These are phyloP conservation scores for Ogataea nitratoaversa DNA, from an alignment of 805 yeast genomes.

Conservation along the genomic window DNA sequence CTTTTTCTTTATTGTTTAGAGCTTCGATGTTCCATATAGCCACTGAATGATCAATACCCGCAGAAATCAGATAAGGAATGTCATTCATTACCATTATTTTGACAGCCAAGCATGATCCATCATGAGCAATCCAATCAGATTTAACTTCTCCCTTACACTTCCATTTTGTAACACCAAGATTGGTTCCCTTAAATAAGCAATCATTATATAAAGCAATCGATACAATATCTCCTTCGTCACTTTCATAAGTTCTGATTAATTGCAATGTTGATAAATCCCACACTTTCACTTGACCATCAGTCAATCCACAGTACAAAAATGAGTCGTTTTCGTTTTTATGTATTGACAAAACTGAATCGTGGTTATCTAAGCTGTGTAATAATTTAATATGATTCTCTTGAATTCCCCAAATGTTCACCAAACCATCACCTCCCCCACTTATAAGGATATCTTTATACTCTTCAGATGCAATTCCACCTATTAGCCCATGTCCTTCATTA, in stretches of 20 bases:
- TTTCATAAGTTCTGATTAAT: constrained; percentile 41
- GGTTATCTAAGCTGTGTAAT: constrained; percentile 49
- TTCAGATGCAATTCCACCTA: constrained; percentile 25
- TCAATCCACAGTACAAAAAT: constrained; percentile 78
- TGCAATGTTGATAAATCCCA: constrained; percentile 89
- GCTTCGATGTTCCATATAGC: constrained; percentile 63
- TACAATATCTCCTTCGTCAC: constrained; percentile 49
- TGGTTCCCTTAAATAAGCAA: constrained; percentile 61
- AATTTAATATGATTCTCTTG: constrained; percentile 20
- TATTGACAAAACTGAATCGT: constrained; percentile 69
- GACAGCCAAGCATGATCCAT: constrained; percentile 56
- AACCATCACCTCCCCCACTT: constrained; percentile 90
- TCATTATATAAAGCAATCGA: constrained; percentile 54
- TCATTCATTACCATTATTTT: constrained; percentile 40
- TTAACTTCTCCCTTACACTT: constrained; percentile 42
- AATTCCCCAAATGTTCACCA: constrained; percentile 74
- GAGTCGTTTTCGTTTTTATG: constrained; percentile 54
- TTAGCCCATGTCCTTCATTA: constrained; percentile 15
- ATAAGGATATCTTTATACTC: constrained; percentile 39
- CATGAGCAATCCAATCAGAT: constrained; percentile 48
- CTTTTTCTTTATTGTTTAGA: constrained; percentile 11
- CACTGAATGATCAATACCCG: constrained; percentile 66
- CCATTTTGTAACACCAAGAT: constrained; percentile 47
- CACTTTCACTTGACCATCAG: constrained; percentile 68
- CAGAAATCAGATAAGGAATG: constrained; percentile 52